A percentile compares a stretch with the other conserved stretches of the same genome.
These are phyloP conservation scores for Ogataea populi-albae DNA, from an alignment of 805 yeast species.

Conservation along the genomic window DNA sequence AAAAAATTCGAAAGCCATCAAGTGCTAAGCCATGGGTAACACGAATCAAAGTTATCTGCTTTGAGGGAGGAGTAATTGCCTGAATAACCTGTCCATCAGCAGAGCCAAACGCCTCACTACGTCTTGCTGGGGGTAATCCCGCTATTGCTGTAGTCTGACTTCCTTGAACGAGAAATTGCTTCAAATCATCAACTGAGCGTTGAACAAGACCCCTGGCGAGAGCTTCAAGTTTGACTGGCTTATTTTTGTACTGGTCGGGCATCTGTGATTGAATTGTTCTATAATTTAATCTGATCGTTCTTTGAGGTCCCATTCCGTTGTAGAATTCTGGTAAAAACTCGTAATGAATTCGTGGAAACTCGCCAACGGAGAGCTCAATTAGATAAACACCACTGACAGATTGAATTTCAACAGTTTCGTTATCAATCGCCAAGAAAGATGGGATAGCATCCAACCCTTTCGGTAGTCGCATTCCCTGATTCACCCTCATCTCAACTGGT, in stretches of 20 bases:
- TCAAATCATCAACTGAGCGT: constrained; percentile 48
- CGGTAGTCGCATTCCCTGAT: constrained; percentile 32
- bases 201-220: constrained; percentile 63
- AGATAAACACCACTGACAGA: constrained; percentile 69
- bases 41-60: constrained; percentile 46
- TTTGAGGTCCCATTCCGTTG: constrained; percentile 48
- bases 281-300: constrained; percentile 52
- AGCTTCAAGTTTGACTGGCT: constrained; percentile 49
- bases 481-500: constrained; percentile 27
- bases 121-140: constrained; percentile 17
- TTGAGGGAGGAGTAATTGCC: constrained; percentile 17
- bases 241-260: constrained; percentile 32
- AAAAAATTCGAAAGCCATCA: constrained; percentile 71
- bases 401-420: constrained; percentile 42
- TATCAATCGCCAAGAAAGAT: constrained; percentile 43
- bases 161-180: constrained; percentile 27
- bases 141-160: constrained; percentile 14
- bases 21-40: constrained; percentile 74
- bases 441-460: constrained; percentile 40
- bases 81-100: constrained; percentile 16
- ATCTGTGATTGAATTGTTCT: constrained; percentile 41
- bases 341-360: constrained; percentile 52
- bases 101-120: constrained; percentile 25
- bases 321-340: constrained; percentile 55
- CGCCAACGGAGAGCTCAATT: constrained; percentile 67